Evolutionary conservation across 768 basidiomycete genomes (phyloP).

Genomic region (Leccinum subgranulosum): DNA sequence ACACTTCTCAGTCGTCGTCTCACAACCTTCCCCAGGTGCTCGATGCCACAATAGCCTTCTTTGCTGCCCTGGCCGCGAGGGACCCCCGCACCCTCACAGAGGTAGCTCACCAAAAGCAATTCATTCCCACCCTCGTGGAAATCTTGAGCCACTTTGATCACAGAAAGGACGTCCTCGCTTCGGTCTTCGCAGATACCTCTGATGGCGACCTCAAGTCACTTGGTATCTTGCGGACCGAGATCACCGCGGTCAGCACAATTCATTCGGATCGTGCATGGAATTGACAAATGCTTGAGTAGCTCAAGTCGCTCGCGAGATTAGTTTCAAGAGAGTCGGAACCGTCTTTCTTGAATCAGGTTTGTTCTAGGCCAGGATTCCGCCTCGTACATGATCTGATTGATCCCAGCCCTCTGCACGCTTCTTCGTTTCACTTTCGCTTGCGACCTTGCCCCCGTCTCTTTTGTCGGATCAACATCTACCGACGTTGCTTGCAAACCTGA

Average conservation of each 20-base stretch:
- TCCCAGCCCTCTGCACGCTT: conserved; percentile 52
- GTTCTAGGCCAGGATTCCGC: background rate
- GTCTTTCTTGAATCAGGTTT: conserved; percentile 20
- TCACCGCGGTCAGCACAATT: conserved; percentile 43
- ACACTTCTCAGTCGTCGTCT: background rate
- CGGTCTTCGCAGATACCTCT: conserved; percentile 32
- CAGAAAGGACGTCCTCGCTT: conserved; percentile 49
- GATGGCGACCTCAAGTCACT: conserved; percentile 47
- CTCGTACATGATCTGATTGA: conserved; percentile 4
- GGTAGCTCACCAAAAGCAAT: conserved; percentile 38
- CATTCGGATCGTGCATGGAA: background rate
- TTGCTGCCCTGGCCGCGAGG: conserved; percentile 59
- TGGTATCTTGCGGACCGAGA: conserved; percentile 59
- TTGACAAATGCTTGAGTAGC: conserved; percentile 25
- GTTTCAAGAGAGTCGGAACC: conserved; percentile 34
- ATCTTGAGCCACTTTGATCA: conserved; percentile 35
- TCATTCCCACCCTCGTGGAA: conserved; percentile 43
- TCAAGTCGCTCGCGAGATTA: conserved; percentile 34
- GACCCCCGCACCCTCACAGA: conserved; percentile 55
- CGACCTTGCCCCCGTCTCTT: conserved; percentile 43
- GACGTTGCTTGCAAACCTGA: conserved; percentile 31
- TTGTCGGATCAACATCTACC: conserved; percentile 34
- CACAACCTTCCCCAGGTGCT: conserved; percentile 45
- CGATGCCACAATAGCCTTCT: conserved; percentile 60
- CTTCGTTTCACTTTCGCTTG: conserved; percentile 50